A percentile compares a stretch with the other conserved stretches of the same genome.
These are phyloP conservation scores for Helianthus annuus DNA, from an alignment of 129 eudicot species.

Conservation along the genomic window HanXRQr2.0-SUNRISE NC_035435.2:20584424-20584923, in stretches of 20 bases:
- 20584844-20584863: too few relatives aligned
- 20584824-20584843: too few relatives aligned
- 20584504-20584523: conserved; percentile 83
- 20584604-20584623: conserved; percentile 78
- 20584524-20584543: conserved; percentile 83
- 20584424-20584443: not conserved
- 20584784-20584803: not conserved
- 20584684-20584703: not conserved
- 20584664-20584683: conserved; percentile 87
- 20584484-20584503: conserved; percentile 87
- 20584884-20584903: too few relatives aligned
- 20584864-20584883: too few relatives aligned
- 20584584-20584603: conserved; percentile 80
- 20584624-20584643: conserved; percentile 70
- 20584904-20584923: too few relatives aligned
- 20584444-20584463: not conserved
- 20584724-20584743: not conserved
- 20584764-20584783: not conserved
- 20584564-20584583: conserved; percentile 83
- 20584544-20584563: conserved; percentile 83
- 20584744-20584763: not conserved
- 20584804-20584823: not conserved
- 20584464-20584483: conserved; percentile 99
- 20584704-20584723: conserved; percentile 5
- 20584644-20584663: conserved; percentile 98